These are phyloP conservation scores for Kodamaea restingae DNA, from an alignment of 805 yeast species.

Conservation along the genomic window DNA sequence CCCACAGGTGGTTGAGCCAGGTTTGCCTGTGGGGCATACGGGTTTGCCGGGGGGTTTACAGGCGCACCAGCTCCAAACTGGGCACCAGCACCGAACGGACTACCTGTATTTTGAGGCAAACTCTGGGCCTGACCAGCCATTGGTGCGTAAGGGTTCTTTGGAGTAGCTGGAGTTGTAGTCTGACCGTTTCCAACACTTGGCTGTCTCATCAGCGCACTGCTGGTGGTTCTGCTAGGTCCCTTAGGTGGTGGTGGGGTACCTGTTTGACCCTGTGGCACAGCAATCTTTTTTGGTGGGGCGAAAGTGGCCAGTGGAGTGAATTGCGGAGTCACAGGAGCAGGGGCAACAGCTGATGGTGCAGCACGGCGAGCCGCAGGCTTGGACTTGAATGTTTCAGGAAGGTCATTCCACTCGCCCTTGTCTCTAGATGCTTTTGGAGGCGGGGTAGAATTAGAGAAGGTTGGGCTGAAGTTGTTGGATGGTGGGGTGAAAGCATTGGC, in stretches of 20 bases:
- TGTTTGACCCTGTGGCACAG: conserved; percentile 16
- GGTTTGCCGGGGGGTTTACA: conserved; percentile 14
- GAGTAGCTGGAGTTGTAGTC: conserved; percentile 1
- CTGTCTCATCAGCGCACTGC: conserved; percentile 5
- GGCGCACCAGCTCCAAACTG: background rate
- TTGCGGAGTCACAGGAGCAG: conserved; percentile 15
- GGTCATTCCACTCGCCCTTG: conserved; percentile 66
- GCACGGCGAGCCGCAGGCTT: conserved; percentile 40
- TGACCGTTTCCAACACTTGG: no score
- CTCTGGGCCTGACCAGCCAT: no score
- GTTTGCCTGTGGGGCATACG: conserved; percentile 31
- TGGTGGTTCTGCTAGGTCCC: conserved; percentile 20
- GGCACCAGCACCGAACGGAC: conserved; percentile 14
- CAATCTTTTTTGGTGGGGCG: conserved; percentile 20
- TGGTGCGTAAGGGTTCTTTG: conserved; percentile 31
- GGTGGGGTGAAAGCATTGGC: conserved; percentile 23
- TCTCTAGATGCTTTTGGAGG: conserved; percentile 24
- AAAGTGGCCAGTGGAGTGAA: conserved; percentile 22
- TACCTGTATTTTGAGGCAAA: no score
- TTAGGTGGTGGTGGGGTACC: conserved; percentile 27
- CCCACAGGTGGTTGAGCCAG: conserved; percentile 7
- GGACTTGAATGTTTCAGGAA: conserved; percentile 51
- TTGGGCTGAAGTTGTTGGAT: no score
- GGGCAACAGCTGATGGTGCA: conserved; percentile 39
- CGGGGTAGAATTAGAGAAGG: no score